Percentiles rank a stretch among this genome's conserved stretches.
These are phyloP conservation scores for Davidsoniella australis DNA, from an alignment of 2,329 filamentous ascomycete species.

Conservation along the genomic window DNA sequence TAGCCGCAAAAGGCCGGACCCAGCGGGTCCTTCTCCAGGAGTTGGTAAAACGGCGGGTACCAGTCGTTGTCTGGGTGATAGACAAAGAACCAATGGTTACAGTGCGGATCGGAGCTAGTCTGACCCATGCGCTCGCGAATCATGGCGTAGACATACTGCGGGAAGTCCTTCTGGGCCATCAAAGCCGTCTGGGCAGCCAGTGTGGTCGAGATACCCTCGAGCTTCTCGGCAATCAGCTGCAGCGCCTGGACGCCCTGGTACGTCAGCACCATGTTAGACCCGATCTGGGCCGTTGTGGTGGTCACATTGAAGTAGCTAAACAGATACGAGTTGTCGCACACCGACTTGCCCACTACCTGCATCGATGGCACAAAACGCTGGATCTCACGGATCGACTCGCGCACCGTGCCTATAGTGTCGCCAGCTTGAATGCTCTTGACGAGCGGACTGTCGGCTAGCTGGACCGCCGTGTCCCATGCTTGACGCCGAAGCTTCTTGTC, in stretches of 20 bases:
- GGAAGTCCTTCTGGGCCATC: constrained; percentile 22
- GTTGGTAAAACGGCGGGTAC: constrained; percentile 24
- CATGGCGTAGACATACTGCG: constrained; percentile 22
- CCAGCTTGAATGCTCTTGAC: constrained; percentile 12
- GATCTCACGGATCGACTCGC: constrained; percentile 10
- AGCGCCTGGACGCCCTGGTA: constrained; percentile 22
- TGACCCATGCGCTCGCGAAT: constrained; percentile 21
- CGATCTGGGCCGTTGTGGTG: constrained; percentile 19
- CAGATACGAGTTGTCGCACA: constrained; percentile 20
- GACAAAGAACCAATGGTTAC: constrained; percentile 24
- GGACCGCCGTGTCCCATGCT: constrained; percentile 11
- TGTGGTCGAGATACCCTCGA: constrained; percentile 20
- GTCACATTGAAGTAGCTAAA: constrained; percentile 19
- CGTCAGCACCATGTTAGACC: constrained; percentile 20
- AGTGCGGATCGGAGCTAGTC: constrained; percentile 18
- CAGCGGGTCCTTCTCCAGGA: constrained; percentile 20
- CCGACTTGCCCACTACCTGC: constrained; percentile 21
- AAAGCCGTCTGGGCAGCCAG: constrained; percentile 22
- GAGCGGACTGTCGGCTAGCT: constrained; percentile 10
- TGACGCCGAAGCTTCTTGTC: constrained; percentile 12
- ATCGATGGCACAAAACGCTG: constrained; percentile 19
- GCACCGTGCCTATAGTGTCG: constrained; percentile 11
- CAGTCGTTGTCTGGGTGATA: constrained; percentile 26
- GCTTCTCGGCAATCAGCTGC: constrained; percentile 21
- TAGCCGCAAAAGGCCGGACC: constrained; percentile 23